A percentile compares a stretch with the other conserved stretches of the same genome.
phyloP scores from a whole-genome alignment of 73 alveolate genomes.

The Paramecium octaurelia region DNA sequence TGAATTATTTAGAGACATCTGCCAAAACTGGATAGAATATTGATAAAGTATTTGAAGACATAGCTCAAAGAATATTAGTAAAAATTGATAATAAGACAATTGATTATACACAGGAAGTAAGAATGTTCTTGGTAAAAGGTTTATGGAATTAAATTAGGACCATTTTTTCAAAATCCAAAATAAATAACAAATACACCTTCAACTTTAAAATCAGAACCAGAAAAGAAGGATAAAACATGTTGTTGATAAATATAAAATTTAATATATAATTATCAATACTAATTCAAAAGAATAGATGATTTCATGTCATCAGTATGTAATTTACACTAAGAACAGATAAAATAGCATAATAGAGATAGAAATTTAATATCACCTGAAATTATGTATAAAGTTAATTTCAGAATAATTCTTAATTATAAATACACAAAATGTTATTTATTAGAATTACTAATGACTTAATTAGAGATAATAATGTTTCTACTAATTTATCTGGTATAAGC shows the following conservation, averaged over 20 bases:
- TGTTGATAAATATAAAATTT: neutral
- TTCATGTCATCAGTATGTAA: neutral
- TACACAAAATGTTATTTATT: too few relatives aligned
- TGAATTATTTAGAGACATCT: slow-evolving; percentile 75
- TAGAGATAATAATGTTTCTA: too few relatives aligned
- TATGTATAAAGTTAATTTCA: neutral
- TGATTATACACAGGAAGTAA: slow-evolving; percentile 18
- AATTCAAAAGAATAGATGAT: neutral
- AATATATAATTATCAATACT: neutral
- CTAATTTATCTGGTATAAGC: neutral
- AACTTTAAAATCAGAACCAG: neutral
- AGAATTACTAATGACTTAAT: too few relatives aligned
- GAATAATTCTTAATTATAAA: too few relatives aligned
- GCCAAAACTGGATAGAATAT: slow-evolving; percentile 80
- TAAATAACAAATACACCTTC: neutral
- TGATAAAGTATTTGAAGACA: slow-evolving; percentile 63
- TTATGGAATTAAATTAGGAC: slow-evolving; percentile 43
- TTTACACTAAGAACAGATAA: too few relatives aligned
- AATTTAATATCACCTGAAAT: neutral
- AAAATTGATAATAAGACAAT: neutral
- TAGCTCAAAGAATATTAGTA: slow-evolving; percentile 25
- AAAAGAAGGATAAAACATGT: neutral
- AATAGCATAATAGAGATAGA: neutral
- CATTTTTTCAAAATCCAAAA: neutral
- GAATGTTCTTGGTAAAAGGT: neutral